Base-by-base conservation (phyloP, 495 filamentous ascomycete species). In the Annulohypoxylon nitens region DNA sequence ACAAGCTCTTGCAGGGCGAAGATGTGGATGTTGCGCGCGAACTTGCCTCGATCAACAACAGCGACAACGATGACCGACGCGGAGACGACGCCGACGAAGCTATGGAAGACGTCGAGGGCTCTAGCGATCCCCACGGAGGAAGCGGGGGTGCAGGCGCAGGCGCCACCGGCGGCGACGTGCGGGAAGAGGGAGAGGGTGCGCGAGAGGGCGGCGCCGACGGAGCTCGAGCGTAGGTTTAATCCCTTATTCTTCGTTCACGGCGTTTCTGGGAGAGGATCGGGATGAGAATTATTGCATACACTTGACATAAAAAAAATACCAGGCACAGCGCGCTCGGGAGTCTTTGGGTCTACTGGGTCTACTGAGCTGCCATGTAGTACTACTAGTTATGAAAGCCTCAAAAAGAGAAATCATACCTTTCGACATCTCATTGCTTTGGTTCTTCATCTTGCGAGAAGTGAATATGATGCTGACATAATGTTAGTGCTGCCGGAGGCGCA, bases 171-270 rank as follows among this genome's bases (percentile, higher is more conserved):
- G 94, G 94, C 39, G 93, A 98, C 81, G 84, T 97, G 62, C 87
- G 95, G 77, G 91, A 96, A 76, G 96, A 98, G 78, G 97, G 97
- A 64, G 90, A 93, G 80, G 90, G 89, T 68, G 88, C 93, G 30
- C 86, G 96, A 80, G 93, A 97, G 76, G 96, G 95, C 61, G 97
- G 97, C 77, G 94, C 93, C 64, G 95, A 98, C 82, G 96, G 97
- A 70, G 97, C 93, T 83, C 88, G 95, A 97, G 95, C 95, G 96
- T 99, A 98, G 96, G 96, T 98, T 82, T 47, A 47, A 84, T 85
- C 80, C 84, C 82, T 83, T 77, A 75, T 76, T 73, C 59, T 75
- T 81, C 74, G 70, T 69, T 71, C 71, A 61, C 51, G 59, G 79
- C 78, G 73, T 74, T 75, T 79, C 64, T 61, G 74, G 71, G 73